phyloP scores from a whole-genome alignment of 352 stramenopile genomes.

The Pelagophyceae sp. region DNA sequence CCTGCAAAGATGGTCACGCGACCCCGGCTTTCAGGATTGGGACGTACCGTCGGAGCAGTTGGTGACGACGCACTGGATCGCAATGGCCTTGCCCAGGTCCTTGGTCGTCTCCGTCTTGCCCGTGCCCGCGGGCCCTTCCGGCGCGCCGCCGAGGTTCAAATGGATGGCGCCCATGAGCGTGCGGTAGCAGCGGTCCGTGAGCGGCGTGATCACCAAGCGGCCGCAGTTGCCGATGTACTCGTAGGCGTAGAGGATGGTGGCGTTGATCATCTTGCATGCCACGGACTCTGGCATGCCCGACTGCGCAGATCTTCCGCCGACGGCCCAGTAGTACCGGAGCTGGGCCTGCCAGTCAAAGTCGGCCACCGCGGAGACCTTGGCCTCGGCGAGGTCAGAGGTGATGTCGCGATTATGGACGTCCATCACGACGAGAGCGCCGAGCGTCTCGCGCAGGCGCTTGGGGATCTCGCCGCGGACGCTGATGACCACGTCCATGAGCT shows the following conservation, averaged over 20 bases:
- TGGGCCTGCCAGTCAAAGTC: constrained; percentile 88
- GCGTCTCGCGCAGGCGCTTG: constrained; percentile 76
- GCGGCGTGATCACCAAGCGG: constrained; percentile 63
- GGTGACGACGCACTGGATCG: constrained; percentile 86
- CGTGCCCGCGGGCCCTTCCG: constrained; percentile 62
- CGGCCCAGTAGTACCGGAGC: constrained; percentile 80
- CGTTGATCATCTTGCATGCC: constrained; percentile 56
- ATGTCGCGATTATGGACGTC: constrained; percentile 87
- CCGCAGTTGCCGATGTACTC: constrained; percentile 72
- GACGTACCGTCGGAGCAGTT: constrained; percentile 73
- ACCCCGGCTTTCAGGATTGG: background rate
- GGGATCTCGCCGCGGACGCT: constrained; percentile 78
- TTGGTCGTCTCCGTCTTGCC: constrained; percentile 77
- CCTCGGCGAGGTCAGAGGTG: constrained; percentile 66
- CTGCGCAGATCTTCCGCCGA: constrained; percentile 62
- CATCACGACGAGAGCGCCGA: constrained; percentile 83
- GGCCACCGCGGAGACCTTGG: constrained; percentile 76
- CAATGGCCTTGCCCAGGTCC: constrained; percentile 83
- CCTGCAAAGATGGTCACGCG: constrained; percentile 27
- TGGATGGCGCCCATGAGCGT: constrained; percentile 66
- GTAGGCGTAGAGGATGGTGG: constrained; percentile 67
- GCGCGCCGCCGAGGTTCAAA: constrained; percentile 61
- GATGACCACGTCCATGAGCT: constrained; percentile 75
- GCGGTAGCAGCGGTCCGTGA: constrained; percentile 69
- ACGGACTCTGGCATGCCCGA: constrained; percentile 66